phyloP scores from a whole-genome alignment of 192 early-diverging fungal species.

The Backusella westeae region DNA sequence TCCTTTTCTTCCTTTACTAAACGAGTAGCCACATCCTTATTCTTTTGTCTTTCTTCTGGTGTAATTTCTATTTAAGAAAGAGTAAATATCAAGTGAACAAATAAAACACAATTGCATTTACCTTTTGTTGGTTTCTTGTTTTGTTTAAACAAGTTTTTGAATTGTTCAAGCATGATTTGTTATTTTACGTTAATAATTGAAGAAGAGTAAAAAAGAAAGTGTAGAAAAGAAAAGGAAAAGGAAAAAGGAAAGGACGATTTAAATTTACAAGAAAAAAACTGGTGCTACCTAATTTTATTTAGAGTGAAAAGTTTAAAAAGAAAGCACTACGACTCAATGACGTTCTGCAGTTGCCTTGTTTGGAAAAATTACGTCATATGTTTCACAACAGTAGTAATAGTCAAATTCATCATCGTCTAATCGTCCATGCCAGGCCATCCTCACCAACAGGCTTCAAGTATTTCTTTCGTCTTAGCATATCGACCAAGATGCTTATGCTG shows the following conservation, averaged over 20 bases:
- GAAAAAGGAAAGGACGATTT: background rate
- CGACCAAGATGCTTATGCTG: background rate
- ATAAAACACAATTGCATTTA: conserved; percentile 4
- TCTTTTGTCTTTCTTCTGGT: conserved; percentile 18
- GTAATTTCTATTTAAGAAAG: conserved; percentile 1
- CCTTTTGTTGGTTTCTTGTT: conserved; percentile 8
- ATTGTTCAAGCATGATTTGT: background rate
- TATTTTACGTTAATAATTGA: background rate
- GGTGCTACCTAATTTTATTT: conserved; percentile 4
- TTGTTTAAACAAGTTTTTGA: conserved; percentile 11
- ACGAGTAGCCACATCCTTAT: conserved; percentile 41
- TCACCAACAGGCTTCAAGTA: background rate
- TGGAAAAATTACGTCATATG: background rate
- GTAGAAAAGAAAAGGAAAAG: background rate
- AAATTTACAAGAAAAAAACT: background rate
- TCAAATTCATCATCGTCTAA: conserved; percentile 9
- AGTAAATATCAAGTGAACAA: background rate
- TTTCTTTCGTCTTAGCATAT: conserved; percentile 1
- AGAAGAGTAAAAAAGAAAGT: background rate
- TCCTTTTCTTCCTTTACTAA: conserved; percentile 53
- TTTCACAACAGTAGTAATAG: background rate
- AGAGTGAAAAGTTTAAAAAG: background rate
- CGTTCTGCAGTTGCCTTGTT: background rate
- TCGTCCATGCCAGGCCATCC: conserved; percentile 5
- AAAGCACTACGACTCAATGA: background rate